phyloP scores from a whole-genome alignment of 2,329 filamentous ascomycete species.

The Nothophoma quercina region DNA sequence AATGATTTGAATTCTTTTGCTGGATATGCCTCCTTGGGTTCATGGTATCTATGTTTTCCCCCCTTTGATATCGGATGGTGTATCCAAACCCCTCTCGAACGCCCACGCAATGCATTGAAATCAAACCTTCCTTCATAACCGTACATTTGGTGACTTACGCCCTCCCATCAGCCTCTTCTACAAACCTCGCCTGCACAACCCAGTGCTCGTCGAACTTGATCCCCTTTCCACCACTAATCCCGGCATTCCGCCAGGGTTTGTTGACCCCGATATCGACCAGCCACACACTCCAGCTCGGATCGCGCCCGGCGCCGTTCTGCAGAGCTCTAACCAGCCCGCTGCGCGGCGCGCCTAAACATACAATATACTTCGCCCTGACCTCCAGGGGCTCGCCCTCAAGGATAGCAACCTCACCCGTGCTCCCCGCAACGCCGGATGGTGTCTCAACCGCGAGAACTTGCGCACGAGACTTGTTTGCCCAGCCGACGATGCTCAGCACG shows the following conservation, averaged over 20 bases:
- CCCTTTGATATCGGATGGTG: background rate
- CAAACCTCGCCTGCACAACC: conserved; percentile 73
- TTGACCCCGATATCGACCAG: conserved; percentile 89
- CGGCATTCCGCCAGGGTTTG: conserved; percentile 84
- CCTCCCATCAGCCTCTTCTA: conserved; percentile 24
- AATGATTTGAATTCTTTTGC: no score
- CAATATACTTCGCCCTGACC: conserved; percentile 81
- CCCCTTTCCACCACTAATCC: conserved; percentile 79
- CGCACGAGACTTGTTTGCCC: conserved; percentile 88
- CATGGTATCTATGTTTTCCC: conserved; percentile 14
- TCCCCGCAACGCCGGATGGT: conserved; percentile 85
- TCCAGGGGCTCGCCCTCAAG: conserved; percentile 80
- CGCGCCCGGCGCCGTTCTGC: conserved; percentile 62
- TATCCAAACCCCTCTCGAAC: conserved; percentile 18
- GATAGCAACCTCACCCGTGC: conserved; percentile 65
- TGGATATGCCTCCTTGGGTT: conserved; percentile 6
- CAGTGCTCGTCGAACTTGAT: conserved; percentile 89
- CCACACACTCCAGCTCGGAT: conserved; percentile 75
- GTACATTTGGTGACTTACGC: conserved; percentile 3
- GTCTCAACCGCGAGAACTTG: conserved; percentile 88
- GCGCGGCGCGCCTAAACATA: conserved; percentile 87
- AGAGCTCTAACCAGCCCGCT: conserved; percentile 82
- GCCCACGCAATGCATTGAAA: conserved; percentile 33
- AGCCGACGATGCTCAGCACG: conserved; percentile 89
- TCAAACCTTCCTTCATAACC: conserved; percentile 6